A percentile compares a stretch with the other conserved stretches of the same genome.
These are phyloP conservation scores for Geotrichum reessii DNA, from an alignment of 1,139 yeast genomes.

Conservation along the genomic window DNA sequence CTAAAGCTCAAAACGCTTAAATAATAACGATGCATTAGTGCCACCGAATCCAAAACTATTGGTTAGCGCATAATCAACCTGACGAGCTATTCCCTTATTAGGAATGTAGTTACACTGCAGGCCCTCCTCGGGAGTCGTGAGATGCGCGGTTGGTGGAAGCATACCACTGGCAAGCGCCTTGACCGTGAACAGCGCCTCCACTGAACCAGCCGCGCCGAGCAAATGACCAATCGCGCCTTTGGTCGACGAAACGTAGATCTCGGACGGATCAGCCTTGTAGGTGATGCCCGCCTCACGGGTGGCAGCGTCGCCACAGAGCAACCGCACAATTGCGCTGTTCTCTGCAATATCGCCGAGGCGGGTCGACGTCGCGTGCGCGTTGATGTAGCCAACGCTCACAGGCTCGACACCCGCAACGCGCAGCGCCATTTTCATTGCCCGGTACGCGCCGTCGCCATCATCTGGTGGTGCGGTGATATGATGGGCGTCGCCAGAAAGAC, in stretches of 20 bases:
- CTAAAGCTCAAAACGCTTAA: conserved; percentile 36
- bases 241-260: conserved; percentile 61
- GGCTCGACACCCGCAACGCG: conserved; percentile 44
- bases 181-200: conserved; percentile 79
- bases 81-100: conserved; percentile 37
- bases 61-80: conserved; percentile 57
- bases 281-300: conserved; percentile 15
- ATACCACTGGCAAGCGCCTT: conserved; percentile 52
- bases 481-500: conserved; percentile 83
- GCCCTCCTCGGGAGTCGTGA: conserved; percentile 41
- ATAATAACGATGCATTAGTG: conserved; percentile 68
- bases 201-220: conserved; percentile 93
- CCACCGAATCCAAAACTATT: conserved; percentile 99
- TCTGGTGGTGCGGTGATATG: conserved; percentile 90
- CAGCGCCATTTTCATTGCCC: conserved; percentile 78
- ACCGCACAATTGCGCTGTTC: conserved; percentile 56
- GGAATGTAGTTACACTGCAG: conserved; percentile 61
- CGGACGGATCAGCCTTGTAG: conserved; percentile 19
- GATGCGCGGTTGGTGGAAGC: conserved; percentile 78
- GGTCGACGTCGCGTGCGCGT: conserved; percentile 97
- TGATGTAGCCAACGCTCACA: conserved; percentile 60
- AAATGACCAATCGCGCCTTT: conserved; percentile 93
- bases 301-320: conserved; percentile 40
- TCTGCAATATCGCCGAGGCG: conserved; percentile 86
- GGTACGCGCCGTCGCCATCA: conserved; percentile 76